Evolutionary conservation across 176 grass and related monocot species (phyloP).

Genomic region (Oryza meyeriana): DNA sequence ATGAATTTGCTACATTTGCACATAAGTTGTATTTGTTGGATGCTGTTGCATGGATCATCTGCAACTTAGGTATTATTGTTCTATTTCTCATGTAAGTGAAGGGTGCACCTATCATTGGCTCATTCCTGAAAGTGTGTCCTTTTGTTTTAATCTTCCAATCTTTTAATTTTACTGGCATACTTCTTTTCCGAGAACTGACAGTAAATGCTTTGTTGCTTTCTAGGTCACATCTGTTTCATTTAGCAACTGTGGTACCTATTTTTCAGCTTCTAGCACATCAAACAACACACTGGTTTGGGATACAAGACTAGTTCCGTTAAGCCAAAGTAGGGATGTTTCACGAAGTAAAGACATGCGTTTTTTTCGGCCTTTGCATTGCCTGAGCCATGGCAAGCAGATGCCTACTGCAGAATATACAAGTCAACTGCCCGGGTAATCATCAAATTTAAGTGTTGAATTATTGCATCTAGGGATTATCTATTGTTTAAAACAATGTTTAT

Average conservation of each 20-base stretch:
- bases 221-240: slow-evolving; percentile 96
- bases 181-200: slow-evolving; percentile 39
- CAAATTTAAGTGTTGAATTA: background rate
- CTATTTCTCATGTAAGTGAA: background rate
- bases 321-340: slow-evolving; percentile 42
- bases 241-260: slow-evolving; percentile 90
- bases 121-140: background rate
- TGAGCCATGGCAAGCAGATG: slow-evolving; percentile 83
- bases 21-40: slow-evolving; percentile 1
- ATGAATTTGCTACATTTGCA: background rate
- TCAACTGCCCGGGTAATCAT: slow-evolving; percentile 70
- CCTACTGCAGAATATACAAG: slow-evolving; percentile 77
- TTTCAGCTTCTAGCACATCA: slow-evolving; percentile 82
- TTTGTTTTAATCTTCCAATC: background rate
- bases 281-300: slow-evolving; percentile 91
- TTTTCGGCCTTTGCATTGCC: slow-evolving; percentile 87
- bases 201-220: slow-evolving; percentile 22
- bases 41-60: slow-evolving; percentile 9
- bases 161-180: slow-evolving; percentile 15
- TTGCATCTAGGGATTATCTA: slow-evolving; percentile 30
- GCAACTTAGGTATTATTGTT: slow-evolving; percentile 9
- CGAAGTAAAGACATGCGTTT: slow-evolving; percentile 77
- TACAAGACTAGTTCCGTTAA: slow-evolving; percentile 68
- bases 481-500: slow-evolving; percentile 15
- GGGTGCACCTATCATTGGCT: background rate